Base-by-base conservation (phyloP, 768 basidiomycete genomes). In the Boletus sp. region DNA sequence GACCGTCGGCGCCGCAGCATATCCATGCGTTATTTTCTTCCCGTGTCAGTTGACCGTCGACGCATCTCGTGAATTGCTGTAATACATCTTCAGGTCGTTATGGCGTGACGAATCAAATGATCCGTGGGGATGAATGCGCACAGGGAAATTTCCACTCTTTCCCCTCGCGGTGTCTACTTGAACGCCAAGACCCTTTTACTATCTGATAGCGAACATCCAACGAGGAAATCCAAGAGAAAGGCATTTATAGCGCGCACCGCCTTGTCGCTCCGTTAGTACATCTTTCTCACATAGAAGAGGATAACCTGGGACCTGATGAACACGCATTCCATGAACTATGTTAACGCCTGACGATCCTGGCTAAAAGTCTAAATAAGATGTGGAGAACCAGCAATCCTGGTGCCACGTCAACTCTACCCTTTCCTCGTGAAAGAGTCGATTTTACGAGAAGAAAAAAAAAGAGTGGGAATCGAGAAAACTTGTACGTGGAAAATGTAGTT, bases 201-300 rank as follows among this genome's bases (percentile, higher is more conserved):
- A n/a, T 55, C 42, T 55, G 40, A 54, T 56, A 50, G 40, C 52
- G 30, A 28, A 28, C 8, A 35, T 50, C 47, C 18, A 40, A 66
- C 58, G 56, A 37, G 56, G 59, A 49, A 64, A 56, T 48, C 53
- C 61, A 61, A 61, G 67, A 64, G n/a, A 60, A 59, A 33, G 18
- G 24, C 61, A 67, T 60, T 65, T 60, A 61, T 69, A 64, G 57
- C 33, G 30, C 54, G 57, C 68, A 71, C 70, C 36, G 70, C 67
- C 65, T 48, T 12, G 28, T 54, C 55, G 39, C 47, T 54, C 40
- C 49, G 49, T 50, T 60, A 40, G 45, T 42, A 29, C 46, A 47
- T 49, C 36, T 59, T 24, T 70, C 55, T 54, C 66, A 57, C 53
- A 54, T 47, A 4, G 47, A 52, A 54, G 61, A 59, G 57, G 59